phyloP scores from a whole-genome alignment of 805 yeast species.

The Danielia oregonensis region DNA sequence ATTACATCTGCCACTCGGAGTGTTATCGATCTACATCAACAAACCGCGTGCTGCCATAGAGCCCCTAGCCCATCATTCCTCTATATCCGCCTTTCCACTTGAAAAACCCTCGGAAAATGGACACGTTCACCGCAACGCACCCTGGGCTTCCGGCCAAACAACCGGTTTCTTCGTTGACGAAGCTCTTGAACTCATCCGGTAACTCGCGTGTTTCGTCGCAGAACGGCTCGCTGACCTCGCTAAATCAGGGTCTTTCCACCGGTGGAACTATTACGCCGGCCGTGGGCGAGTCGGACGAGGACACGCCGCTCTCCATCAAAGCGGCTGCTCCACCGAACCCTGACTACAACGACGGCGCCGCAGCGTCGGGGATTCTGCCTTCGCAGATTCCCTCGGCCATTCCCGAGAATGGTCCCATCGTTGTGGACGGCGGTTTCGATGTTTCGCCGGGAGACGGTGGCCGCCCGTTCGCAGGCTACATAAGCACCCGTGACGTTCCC shows the following conservation, averaged over 20 bases:
- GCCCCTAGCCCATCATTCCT: slow-evolving; percentile 11
- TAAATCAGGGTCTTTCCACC: neutral
- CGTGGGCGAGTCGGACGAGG: slow-evolving; percentile 7
- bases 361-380: slow-evolving; percentile 7
- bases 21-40: too few species aligned
- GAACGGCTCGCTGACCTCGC: slow-evolving; percentile 3
- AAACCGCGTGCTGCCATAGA: neutral
- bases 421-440: slow-evolving; percentile 16
- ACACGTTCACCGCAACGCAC: slow-evolving; percentile 4
- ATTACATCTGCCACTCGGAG: too few species aligned
- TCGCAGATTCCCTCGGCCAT: neutral
- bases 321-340: neutral
- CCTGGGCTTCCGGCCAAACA: slow-evolving; percentile 11
- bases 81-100: slow-evolving; percentile 17
- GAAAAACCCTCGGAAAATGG: slow-evolving; percentile 10
- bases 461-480: slow-evolving; percentile 6
- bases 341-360: neutral
- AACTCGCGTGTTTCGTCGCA: neutral
- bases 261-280: neutral
- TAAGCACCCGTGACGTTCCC: slow-evolving; percentile 10
- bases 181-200: slow-evolving; percentile 24
- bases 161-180: slow-evolving; percentile 36
- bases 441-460: slow-evolving; percentile 2
- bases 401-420: slow-evolving; percentile 13
- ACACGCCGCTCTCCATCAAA: neutral